phyloP scores from a whole-genome alignment of 2,329 filamentous ascomycete genomes.

The Zymoseptoria passerinii region DNA sequence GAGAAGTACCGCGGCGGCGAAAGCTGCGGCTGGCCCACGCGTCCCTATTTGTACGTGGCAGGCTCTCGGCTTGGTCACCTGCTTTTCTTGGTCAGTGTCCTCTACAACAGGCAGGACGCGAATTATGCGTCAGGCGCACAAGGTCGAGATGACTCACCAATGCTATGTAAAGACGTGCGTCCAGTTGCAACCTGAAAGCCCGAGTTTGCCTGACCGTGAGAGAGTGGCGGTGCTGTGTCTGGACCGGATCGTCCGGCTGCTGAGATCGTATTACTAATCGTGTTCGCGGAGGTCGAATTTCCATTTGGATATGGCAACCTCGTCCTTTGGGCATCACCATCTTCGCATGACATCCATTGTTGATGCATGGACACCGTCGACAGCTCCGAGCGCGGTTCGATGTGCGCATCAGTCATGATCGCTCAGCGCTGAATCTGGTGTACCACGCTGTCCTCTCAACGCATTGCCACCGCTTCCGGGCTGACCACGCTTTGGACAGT shows the following conservation, averaged over 20 bases:
- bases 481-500: neutral
- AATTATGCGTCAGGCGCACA: neutral
- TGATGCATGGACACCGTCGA: too few relatives aligned
- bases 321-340: neutral
- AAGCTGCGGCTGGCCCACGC: neutral
- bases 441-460: neutral
- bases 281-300: neutral
- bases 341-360: neutral
- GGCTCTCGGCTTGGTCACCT: neutral
- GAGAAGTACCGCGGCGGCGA: neutral
- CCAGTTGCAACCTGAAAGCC: neutral
- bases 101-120: neutral
- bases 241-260: neutral
- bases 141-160: neutral
- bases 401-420: neutral
- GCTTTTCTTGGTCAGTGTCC: neutral
- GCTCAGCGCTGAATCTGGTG: neutral
- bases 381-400: neutral
- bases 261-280: neutral
- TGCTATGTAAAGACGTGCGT: neutral
- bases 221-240: neutral
- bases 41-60: neutral
- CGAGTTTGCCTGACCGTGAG: neutral
- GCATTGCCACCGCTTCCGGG: neutral
- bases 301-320: neutral